Evolutionary conservation across 192 early-diverging fungal species (phyloP).

Genomic region (Chytriomyces hyalinus): DNA sequence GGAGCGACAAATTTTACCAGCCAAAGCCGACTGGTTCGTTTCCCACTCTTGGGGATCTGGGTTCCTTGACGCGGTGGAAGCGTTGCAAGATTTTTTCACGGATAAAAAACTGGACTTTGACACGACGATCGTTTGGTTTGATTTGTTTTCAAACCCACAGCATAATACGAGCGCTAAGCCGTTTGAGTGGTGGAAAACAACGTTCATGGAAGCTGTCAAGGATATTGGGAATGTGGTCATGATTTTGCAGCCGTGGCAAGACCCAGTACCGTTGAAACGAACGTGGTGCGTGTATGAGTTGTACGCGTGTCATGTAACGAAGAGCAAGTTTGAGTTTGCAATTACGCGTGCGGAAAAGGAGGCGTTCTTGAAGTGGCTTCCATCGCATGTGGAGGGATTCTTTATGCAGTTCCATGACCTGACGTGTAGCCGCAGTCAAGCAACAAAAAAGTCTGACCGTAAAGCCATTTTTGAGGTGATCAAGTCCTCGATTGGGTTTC

Average conservation of each 20-base stretch:
- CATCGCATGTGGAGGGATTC: neutral
- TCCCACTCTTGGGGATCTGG: constrained; percentile 34
- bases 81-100: constrained; percentile 35
- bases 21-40: constrained; percentile 25
- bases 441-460: neutral
- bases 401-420: neutral
- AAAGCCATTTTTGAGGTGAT: constrained; percentile 11
- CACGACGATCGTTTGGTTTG: constrained; percentile 36
- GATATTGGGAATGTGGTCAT: constrained; percentile 35
- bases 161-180: constrained; percentile 20
- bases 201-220: constrained; percentile 41
- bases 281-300: constrained; percentile 47
- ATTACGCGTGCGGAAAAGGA: constrained; percentile 6
- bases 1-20: neutral
- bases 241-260: constrained; percentile 39
- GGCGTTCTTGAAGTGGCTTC: neutral
- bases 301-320: constrained; percentile 22
- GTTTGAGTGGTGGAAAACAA: constrained; percentile 40
- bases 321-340: constrained; percentile 26
- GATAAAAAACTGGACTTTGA: neutral
- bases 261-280: constrained; percentile 36
- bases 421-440: neutral
- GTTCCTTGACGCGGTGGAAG: constrained; percentile 39
- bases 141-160: constrained; percentile 43
- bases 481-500: neutral